A percentile compares a stretch with the other conserved stretches of the same genome.
phyloP scores from a whole-genome alignment of 1,284 basidiomycete species.

The Leccinum subspadiceum region DNA sequence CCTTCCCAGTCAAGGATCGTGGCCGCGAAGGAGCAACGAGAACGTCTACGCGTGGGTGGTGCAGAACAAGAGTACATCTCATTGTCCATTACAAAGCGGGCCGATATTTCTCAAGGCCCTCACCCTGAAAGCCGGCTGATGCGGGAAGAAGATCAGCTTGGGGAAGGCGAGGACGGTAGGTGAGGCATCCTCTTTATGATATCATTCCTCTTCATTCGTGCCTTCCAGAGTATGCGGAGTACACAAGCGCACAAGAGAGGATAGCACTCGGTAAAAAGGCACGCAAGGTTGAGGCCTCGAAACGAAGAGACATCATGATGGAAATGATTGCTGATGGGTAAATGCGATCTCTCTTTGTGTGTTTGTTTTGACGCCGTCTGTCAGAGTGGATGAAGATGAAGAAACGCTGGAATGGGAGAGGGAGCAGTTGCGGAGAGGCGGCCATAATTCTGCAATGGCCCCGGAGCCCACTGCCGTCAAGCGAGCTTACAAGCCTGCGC shows the following conservation, averaged over 20 bases:
- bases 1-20: constrained; percentile 76
- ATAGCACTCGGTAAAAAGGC: constrained; percentile 87
- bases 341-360: constrained; percentile 31
- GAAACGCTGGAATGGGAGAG: constrained; percentile 90
- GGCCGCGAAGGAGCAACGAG: constrained; percentile 78
- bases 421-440: constrained; percentile 81
- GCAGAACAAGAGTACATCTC: constrained; percentile 81
- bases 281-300: constrained; percentile 70
- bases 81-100: constrained; percentile 61
- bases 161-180: constrained; percentile 90
- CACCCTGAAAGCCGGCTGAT: constrained; percentile 87
- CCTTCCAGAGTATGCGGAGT: constrained; percentile 78
- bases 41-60: constrained; percentile 50
- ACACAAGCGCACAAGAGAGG: constrained; percentile 83
- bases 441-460: constrained; percentile 39
- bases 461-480: constrained; percentile 39
- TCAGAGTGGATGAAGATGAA: constrained; percentile 82
- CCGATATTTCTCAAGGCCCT: constrained; percentile 63
- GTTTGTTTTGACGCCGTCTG: constrained; percentile 15
- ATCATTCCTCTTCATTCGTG: constrained; percentile 12
- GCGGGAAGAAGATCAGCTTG: constrained; percentile 90
- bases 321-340: constrained; percentile 88
- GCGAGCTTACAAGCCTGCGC: constrained; percentile 68
- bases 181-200: constrained; percentile 8
- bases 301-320: constrained; percentile 73